Evolutionary conservation across 2,329 filamentous ascomycete species (phyloP).

Genomic region (Aspergillus fumigatiaffinis): DNA sequence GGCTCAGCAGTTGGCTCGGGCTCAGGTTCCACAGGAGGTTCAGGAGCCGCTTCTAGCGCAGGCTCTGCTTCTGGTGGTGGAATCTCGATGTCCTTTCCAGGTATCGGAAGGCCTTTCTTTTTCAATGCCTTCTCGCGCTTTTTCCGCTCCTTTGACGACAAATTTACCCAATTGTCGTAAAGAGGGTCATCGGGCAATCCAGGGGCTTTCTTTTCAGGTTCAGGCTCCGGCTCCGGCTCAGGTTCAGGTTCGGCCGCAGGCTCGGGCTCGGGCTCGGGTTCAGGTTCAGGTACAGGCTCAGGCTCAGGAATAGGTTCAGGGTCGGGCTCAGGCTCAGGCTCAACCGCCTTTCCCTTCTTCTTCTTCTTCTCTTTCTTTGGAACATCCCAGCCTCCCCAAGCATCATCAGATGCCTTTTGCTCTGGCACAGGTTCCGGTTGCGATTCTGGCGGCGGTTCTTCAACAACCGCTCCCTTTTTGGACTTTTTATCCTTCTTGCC

Average conservation of each 20-base stretch:
- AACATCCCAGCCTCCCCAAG: conserved; percentile 25
- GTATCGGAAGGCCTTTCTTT: conserved; percentile 27
- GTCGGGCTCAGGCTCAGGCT: conserved; percentile 24
- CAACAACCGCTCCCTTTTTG: conserved; percentile 25
- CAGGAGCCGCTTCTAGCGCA: conserved; percentile 20
- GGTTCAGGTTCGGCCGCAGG: conserved; percentile 32
- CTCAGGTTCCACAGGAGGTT: conserved; percentile 4
- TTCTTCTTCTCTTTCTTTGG: conserved; percentile 30
- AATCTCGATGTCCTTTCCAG: conserved; percentile 26
- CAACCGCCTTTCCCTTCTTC: conserved; percentile 23
- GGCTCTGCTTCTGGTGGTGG: conserved; percentile 15
- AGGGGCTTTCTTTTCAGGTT: conserved; percentile 20
- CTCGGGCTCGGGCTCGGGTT: conserved; percentile 20
- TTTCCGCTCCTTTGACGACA: conserved; percentile 44
- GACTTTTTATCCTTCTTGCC: conserved; percentile 42
- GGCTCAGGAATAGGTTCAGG: conserved; percentile 28
- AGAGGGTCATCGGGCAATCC: conserved; percentile 35
- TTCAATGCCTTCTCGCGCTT: conserved; percentile 35
- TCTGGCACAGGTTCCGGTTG: conserved; percentile 17
- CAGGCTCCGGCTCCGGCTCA: conserved; percentile 19
- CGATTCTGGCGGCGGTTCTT: conserved; percentile 18
- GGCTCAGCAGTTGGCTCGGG: conserved; percentile 17
- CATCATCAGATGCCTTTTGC: conserved; percentile 19
- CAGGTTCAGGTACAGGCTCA: conserved; percentile 8
- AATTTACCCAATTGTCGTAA: conserved; percentile 31